phyloP scores from a whole-genome alignment of 2,329 filamentous ascomycete species.

The Trichoderma harzianum region DNA sequence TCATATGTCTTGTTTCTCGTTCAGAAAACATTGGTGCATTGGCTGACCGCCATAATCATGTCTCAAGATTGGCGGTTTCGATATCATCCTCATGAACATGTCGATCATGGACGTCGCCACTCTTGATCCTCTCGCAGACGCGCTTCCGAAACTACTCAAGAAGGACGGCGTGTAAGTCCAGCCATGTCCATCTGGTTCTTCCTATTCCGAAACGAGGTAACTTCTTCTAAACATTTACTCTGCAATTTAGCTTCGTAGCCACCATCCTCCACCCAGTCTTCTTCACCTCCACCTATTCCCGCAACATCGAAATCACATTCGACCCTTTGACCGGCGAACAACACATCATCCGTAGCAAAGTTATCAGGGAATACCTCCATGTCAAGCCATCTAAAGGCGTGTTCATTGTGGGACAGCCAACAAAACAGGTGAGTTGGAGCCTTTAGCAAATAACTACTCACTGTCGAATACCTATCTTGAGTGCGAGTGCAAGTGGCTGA shows the following conservation, averaged over 20 bases:
- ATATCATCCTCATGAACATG: conserved; percentile 47
- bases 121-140: conserved; percentile 40
- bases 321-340: conserved; percentile 35
- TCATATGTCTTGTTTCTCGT: neutral
- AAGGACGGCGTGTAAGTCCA: conserved; percentile 39
- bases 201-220: neutral
- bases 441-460: neutral
- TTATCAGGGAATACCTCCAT: conserved; percentile 41
- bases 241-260: conserved; percentile 41
- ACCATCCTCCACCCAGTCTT: conserved; percentile 49
- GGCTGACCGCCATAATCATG: neutral
- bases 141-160: conserved; percentile 40
- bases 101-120: conserved; percentile 47
- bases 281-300: conserved; percentile 42
- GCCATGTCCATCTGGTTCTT: neutral
- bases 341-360: conserved; percentile 34
- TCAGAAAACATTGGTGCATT: neutral
- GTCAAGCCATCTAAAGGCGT: conserved; percentile 39
- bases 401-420: conserved; percentile 34
- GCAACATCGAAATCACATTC: conserved; percentile 38
- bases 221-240: neutral
- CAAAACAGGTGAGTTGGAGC: conserved; percentile 30
- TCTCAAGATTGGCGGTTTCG: conserved; percentile 33
- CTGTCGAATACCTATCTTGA: neutral
- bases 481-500: neutral